phyloP scores from a whole-genome alignment of 257 asterid genomes.

The Eustoma russellianum region DNA sequence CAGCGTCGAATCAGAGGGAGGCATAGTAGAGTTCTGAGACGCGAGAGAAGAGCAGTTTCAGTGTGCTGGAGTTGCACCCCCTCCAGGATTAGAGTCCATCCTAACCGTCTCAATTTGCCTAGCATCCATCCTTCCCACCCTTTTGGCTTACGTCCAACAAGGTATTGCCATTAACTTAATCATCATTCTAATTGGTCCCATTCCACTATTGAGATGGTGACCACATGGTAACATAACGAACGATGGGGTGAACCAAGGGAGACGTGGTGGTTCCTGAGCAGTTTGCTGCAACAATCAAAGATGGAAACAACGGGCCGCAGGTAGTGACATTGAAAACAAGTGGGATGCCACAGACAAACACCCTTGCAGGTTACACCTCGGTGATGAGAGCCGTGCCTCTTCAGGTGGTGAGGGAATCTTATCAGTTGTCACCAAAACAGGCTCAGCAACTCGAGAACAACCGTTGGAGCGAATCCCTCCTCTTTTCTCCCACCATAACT shows the following conservation, averaged over 20 bases:
- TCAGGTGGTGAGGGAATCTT: slow-evolving; percentile 44
- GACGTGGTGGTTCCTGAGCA: slow-evolving; percentile 69
- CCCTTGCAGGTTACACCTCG: slow-evolving; percentile 61
- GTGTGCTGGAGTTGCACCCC: slow-evolving; percentile 63
- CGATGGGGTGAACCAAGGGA: slow-evolving; percentile 50
- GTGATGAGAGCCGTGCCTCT: slow-evolving; percentile 57
- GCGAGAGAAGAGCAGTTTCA: slow-evolving; percentile 45
- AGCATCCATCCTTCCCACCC: slow-evolving; percentile 60
- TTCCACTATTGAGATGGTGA: too few relatives aligned
- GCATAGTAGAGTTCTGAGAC: slow-evolving; percentile 52
- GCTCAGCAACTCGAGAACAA: slow-evolving; percentile 45
- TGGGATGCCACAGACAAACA: slow-evolving; percentile 38
- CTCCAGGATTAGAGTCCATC: slow-evolving; percentile 28
- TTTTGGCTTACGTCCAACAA: slow-evolving; percentile 44
- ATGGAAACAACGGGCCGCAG: slow-evolving; percentile 43
- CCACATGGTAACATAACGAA: slow-evolving; percentile 30
- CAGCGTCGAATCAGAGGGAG: slow-evolving; percentile 45
- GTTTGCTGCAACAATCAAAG: slow-evolving; percentile 31
- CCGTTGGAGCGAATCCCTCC: slow-evolving; percentile 45
- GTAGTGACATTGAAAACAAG: slow-evolving; percentile 60
- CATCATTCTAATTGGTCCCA: too few relatives aligned
- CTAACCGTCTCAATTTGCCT: slow-evolving; percentile 42
- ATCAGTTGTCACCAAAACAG: slow-evolving; percentile 42
- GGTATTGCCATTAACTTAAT: slow-evolving; percentile 19
- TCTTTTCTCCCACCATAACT: slow-evolving; percentile 29